Evolutionary conservation across 345 rosid species (phyloP), one percentile per base, ranked within the genome.

Genomic region (Kernera saxatilis): DNA sequence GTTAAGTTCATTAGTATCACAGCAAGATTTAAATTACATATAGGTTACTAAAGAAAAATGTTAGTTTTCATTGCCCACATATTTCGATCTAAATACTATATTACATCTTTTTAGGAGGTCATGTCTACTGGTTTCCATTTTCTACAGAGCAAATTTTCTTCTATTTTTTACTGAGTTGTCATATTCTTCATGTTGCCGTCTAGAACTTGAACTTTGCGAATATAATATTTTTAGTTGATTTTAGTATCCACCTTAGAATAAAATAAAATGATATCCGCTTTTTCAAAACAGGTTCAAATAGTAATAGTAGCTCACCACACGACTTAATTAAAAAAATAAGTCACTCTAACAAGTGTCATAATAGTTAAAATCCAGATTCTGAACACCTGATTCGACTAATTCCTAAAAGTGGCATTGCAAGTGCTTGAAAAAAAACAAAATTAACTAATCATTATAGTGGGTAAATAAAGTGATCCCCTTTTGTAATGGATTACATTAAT

Each of bases 321-420:
- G 25, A 21, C 3, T 49, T 17, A 4, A 44, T 6, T 7, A 32
- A 6, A 46, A 6, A 46, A 45, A 22, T 2, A 29, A 30, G 2
- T 9, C 1, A 25, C 37, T 45, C 14, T 26, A 25, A 3, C 4
- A 36, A 58, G 30, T 70, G 32, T 48, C 68, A 29, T 26, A 37
- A 60, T 70, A 59, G 61, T 27, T 49, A 9, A 25, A 33, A 39
- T 60, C 68, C 30, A 59, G 32, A 70, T 27, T 49, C 40, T 26
- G 18, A 70, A 18, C 33, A 49, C 29, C 18, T 50, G 52, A 25
- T 37, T 71, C 33, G 41, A 37, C 59, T 39, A 36, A 37, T 5
- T 26, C 27, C 11, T 46, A 33, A 3, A 69, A 69, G 46, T 48
- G 45, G 40, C 15, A 70, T 49, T 58, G 21, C 8, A 53, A 52